Evolutionary conservation across 208 protist genomes (phyloP).

Genomic region (Crithidia acanthocephali): DNA sequence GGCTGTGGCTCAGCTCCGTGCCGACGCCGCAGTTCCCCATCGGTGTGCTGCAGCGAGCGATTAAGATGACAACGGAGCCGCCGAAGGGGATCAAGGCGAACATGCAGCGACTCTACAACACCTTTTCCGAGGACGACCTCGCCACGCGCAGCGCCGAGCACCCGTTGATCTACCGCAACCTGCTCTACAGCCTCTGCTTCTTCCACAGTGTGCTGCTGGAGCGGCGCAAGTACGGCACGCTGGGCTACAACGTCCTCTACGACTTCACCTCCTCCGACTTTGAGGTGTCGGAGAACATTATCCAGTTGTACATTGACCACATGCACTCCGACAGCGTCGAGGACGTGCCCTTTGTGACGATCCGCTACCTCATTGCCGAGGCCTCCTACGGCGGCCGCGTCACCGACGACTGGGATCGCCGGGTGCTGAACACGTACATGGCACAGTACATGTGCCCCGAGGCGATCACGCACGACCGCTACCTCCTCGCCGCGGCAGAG

Average conservation of each 20-base stretch:
- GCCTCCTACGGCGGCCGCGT: constrained; percentile 98
- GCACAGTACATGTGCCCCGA: constrained; percentile 94
- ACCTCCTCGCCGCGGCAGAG: constrained; percentile 80
- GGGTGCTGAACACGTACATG: constrained; percentile 98
- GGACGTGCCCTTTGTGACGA: constrained; percentile 96
- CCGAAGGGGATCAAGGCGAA: constrained; percentile 98
- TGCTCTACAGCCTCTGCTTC: constrained; percentile 97
- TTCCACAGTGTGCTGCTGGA: constrained; percentile 99
- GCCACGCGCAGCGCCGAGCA: constrained; percentile 59
- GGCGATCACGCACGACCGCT: constrained; percentile 82
- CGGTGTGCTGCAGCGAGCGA: constrained; percentile 94
- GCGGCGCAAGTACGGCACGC: constrained; percentile 97
- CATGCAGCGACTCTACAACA: constrained; percentile 96
- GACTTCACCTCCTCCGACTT: constrained; percentile 99
- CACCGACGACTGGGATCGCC: constrained; percentile 98
- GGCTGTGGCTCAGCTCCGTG: constrained; percentile 98
- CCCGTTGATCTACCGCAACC: constrained; percentile 94
- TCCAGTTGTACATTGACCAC: constrained; percentile 88
- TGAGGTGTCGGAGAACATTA: constrained; percentile 94
- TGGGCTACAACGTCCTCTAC: constrained; percentile 99
- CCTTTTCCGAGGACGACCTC: constrained; percentile 93
- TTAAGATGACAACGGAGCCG: constrained; percentile 99
- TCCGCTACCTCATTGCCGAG: constrained; percentile 98
- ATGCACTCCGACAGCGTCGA: constrained; percentile 75
- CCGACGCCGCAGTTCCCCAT: constrained; percentile 97